Evolutionary conservation across 495 filamentous ascomycete species (phyloP).

Genomic region (Pseudomonodictys pantanalensis): DNA sequence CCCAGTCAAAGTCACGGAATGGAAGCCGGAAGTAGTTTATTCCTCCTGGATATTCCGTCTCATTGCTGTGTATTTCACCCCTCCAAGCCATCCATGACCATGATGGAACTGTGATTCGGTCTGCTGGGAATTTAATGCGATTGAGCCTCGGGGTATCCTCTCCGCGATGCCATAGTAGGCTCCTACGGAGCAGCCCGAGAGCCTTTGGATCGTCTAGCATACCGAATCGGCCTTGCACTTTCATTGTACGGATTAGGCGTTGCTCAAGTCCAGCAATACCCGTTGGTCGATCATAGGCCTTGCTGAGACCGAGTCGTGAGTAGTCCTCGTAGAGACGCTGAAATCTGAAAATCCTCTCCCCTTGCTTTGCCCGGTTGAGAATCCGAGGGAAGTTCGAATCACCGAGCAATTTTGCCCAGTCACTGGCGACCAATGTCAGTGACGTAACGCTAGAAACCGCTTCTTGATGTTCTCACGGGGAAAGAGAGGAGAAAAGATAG

Average conservation of each 20-base stretch:
- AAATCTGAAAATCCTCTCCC: neutral
- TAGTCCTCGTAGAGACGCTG: neutral
- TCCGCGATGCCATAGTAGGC: neutral
- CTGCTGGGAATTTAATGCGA: neutral
- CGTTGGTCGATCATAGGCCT: neutral
- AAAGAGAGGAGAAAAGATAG: too few relatives aligned
- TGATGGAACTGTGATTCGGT: neutral
- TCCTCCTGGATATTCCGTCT: neutral
- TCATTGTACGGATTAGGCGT: neutral
- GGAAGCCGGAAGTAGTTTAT: neutral
- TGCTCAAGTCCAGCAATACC: neutral
- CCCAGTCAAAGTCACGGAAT: neutral
- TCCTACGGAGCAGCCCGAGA: neutral
- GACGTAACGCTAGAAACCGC: too few relatives aligned
- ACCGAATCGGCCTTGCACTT: neutral
- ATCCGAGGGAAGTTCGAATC: too few relatives aligned
- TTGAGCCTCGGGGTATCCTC: neutral
- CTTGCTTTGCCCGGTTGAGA: too few relatives aligned
- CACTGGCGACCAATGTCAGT: neutral
- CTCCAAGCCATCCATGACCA: neutral
- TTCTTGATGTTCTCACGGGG: too few relatives aligned
- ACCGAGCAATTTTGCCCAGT: too few relatives aligned
- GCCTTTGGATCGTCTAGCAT: neutral
- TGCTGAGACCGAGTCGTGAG: neutral
- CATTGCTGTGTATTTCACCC: too few relatives aligned